A percentile compares a stretch with the other conserved stretches of the same genome.
These are phyloP conservation scores for Pyrenochaeta sp. DNA, from an alignment of 2,329 filamentous ascomycete species.

Conservation along the genomic window DNA sequence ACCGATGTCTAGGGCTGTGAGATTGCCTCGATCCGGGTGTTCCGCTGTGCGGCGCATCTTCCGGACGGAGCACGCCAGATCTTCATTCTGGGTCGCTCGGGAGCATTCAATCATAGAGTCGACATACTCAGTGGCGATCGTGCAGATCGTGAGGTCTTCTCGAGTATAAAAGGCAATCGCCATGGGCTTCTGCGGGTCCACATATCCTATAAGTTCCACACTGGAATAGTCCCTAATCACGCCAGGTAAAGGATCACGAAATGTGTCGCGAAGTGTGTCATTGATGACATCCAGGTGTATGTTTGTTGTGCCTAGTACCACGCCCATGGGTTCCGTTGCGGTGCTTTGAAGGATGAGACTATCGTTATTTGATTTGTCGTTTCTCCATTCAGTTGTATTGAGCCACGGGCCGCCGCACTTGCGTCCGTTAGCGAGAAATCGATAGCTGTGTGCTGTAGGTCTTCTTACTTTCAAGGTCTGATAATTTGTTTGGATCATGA, in stretches of 20 bases:
- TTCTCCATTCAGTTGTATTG: neutral
- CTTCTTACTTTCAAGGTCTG: constrained; percentile 2
- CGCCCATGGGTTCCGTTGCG: no score
- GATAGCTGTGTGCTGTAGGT: no score
- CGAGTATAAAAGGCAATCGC: neutral
- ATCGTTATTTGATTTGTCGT: no score
- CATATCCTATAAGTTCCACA: neutral
- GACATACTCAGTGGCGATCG: neutral
- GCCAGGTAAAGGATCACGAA: no score
- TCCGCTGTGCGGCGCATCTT: neutral
- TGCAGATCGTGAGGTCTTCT: constrained; percentile 2
- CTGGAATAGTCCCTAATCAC: no score
- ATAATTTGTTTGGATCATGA: neutral
- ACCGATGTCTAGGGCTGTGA: neutral
- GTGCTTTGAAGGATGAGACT: no score
- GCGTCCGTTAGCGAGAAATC: neutral
- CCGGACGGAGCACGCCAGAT: neutral
- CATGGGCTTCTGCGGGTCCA: neutral
- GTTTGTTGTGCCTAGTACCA: no score
- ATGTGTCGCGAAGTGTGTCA: no score
- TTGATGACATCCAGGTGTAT: no score
- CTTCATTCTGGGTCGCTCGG: neutral
- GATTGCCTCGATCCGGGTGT: neutral
- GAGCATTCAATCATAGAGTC: neutral
- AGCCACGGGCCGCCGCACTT: neutral